Evolutionary conservation across 345 rosid species (phyloP).

Genomic region (Trapa bicornis): DNA sequence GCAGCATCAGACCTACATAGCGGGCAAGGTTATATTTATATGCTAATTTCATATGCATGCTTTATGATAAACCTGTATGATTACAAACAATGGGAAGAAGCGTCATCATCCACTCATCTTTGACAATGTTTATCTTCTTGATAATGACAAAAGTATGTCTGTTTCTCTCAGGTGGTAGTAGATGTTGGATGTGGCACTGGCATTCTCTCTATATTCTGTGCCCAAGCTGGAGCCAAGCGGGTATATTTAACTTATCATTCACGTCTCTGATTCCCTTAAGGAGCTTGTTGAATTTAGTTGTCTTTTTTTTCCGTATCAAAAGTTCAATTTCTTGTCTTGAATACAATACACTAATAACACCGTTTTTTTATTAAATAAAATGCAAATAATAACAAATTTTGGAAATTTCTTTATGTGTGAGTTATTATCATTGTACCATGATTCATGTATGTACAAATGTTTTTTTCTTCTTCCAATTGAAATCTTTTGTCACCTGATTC

Average conservation of each 20-base stretch:
- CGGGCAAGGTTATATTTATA: slow-evolving; percentile 59
- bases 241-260: slow-evolving; percentile 24
- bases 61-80: background rate
- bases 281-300: background rate
- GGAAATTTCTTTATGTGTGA: background rate
- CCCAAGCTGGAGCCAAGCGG: slow-evolving; percentile 96
- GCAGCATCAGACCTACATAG: slow-evolving; percentile 68
- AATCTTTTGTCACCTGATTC: background rate
- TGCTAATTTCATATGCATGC: background rate
- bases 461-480: background rate
- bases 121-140: background rate
- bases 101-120: background rate
- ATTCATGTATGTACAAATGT: background rate
- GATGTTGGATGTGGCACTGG: slow-evolving; percentile 99
- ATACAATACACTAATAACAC: no score
- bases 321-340: background rate
- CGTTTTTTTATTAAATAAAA: no score
- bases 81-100: background rate
- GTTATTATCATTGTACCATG: background rate
- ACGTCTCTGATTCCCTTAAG: background rate
- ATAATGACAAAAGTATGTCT: background rate
- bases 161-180: slow-evolving; percentile 59
- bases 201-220: slow-evolving; percentile 95
- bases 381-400: no score
- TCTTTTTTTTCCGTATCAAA: background rate